Conservation (phyloP, 495 filamentous ascomycete species). For the Chlorociboria aeruginascens region DNA sequence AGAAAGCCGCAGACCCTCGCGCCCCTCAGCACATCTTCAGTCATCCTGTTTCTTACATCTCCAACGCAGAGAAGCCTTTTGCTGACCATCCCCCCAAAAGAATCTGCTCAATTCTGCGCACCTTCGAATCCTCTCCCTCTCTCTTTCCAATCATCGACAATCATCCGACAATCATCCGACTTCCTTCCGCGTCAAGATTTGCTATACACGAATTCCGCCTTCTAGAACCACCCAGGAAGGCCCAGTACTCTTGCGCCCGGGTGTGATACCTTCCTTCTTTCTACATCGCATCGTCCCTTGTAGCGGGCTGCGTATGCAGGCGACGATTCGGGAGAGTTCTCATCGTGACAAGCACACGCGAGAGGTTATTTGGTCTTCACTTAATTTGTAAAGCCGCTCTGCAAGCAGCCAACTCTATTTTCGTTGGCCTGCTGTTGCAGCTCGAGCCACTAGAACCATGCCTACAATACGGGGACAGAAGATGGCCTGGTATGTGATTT, state of each 20-base stretch:
- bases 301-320: slow-evolving; percentile 7
- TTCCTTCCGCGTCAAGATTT: slow-evolving; percentile 1
- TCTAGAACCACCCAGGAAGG: slow-evolving; percentile 7
- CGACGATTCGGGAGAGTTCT: slow-evolving; percentile 1
- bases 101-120: slow-evolving; percentile 12
- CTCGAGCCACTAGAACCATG: slow-evolving; percentile 22
- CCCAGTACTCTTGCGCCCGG: not conserved
- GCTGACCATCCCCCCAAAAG: slow-evolving; percentile 1
- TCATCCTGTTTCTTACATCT: too few species aligned
- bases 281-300: not conserved
- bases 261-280: too few species aligned
- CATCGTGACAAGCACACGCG: slow-evolving; percentile 6
- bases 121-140: not conserved
- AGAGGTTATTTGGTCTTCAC: slow-evolving; percentile 16
- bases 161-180: not conserved
- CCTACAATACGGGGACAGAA: slow-evolving; percentile 44
- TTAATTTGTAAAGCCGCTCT: not conserved
- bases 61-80: too few species aligned
- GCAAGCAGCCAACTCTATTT: not conserved
- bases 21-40: too few species aligned
- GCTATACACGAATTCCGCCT: slow-evolving; percentile 3
- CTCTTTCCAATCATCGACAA: slow-evolving; percentile 4
- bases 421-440: slow-evolving; percentile 1
- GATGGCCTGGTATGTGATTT: slow-evolving; percentile 43
- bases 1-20: too few species aligned